A percentile compares a stretch with the other conserved stretches of the same genome.
Conservation (phyloP, 768 basidiomycete genomes). For the Sutorius australiensis region DNA sequence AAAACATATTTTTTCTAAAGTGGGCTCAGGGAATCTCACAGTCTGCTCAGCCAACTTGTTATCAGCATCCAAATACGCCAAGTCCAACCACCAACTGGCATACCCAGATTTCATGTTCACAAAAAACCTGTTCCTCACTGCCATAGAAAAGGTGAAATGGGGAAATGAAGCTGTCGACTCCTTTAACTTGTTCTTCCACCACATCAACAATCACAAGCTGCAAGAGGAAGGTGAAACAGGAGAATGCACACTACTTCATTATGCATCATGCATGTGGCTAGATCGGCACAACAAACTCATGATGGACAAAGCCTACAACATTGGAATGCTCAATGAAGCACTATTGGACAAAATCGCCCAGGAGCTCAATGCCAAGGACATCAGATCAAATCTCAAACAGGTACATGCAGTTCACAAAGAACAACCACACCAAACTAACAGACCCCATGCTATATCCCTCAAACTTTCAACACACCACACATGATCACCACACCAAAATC, state of each 20-base stretch:
- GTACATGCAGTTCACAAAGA: background rate
- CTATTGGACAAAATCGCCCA: background rate
- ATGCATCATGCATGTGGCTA: fast-evolving
- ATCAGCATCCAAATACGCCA: background rate
- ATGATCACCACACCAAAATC: too few relatives aligned
- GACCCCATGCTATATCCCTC: too few relatives aligned
- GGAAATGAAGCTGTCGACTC: background rate
- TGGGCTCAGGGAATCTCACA: too few relatives aligned
- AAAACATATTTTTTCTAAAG: too few relatives aligned
- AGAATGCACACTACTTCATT: background rate
- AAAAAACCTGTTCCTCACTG: background rate
- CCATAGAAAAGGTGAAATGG: background rate
- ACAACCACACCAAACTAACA: background rate
- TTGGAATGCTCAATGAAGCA: background rate
- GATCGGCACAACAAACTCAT: background rate
- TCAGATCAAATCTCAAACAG: background rate
- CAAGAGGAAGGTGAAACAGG: background rate
- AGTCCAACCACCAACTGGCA: background rate
- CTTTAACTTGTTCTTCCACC: background rate
- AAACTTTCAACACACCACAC: too few relatives aligned
- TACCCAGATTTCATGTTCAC: background rate
- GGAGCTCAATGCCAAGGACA: background rate
- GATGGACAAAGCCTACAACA: background rate
- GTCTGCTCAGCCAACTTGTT: background rate
- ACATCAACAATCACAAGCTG: background rate